Base-by-base conservation (phyloP, 257 asterid genomes). In the Nicotiana sylvestris region DNA sequence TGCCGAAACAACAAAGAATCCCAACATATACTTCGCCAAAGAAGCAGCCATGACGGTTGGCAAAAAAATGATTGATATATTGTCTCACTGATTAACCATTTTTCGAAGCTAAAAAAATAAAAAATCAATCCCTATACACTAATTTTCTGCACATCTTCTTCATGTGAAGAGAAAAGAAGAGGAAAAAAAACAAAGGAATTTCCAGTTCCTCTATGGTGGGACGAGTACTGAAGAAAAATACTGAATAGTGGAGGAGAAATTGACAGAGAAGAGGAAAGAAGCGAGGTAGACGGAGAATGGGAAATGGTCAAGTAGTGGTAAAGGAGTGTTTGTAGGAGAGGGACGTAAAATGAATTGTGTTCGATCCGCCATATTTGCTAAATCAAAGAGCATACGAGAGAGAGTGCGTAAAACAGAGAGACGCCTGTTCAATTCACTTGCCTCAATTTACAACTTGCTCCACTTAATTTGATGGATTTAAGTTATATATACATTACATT, bases 1-100 rank as follows among this genome's bases (percentile, higher is more conserved):
- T 82, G 94, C 88, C 88, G 97, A 95, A 53, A 89, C 87, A 77
- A 90, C 83, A 77, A 92, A 95, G 93, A 95, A 93, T 60, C 97
- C 94, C 49, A 90, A 93, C 74, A 93, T 82, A 91, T 93, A 95
- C 79, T 92, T 91, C 46, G 92, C 99, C 77, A 98, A 94, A 3
- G 98, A 95, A 81, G 92, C 89, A 79, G 89, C 97, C 99, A 95
- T 95, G 86, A 68, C 56, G 32, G 51, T 43, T 58, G 9, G 25
- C 27, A 58, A 58, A 57, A 17, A 18, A 17, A 43, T 43, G 64
- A 74, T 49, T 0, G 5, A 21, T 39, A 70, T 43, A 10, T 18
- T 27, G 11, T 49, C 43, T 27, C 80, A 74, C 13, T 74, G 62
- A 74, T 51, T 27, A 51, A 27, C 53, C 80, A 51, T 76, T 51